phyloP scores from a whole-genome alignment of 805 yeast species.

The Wickerhamomyces chambardii region DNA sequence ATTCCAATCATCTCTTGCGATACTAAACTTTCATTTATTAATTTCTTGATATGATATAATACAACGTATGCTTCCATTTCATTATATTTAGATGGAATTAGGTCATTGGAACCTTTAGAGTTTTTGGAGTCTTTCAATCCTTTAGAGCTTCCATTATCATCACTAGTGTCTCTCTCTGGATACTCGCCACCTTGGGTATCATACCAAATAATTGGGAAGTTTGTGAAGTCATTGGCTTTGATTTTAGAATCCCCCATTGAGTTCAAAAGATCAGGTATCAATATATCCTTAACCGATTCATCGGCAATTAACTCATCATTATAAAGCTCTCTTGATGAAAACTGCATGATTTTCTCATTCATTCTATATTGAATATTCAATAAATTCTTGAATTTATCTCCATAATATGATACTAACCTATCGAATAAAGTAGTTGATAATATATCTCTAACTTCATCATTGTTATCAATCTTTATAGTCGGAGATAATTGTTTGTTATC shows the following conservation, averaged over 20 bases:
- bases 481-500: conserved; percentile 93
- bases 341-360: conserved; percentile 72
- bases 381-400: conserved; percentile 41
- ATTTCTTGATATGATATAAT: conserved; percentile 39
- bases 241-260: conserved; percentile 10
- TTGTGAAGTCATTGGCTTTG: conserved; percentile 44
- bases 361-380: conserved; percentile 81
- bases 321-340: conserved; percentile 64
- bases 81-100: conserved; percentile 56
- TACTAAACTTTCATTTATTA: conserved; percentile 43
- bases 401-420: conserved; percentile 46
- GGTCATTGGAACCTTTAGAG: conserved; percentile 4
- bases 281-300: conserved; percentile 40
- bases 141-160: conserved; percentile 4
- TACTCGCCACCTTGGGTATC: conserved; percentile 91
- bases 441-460: conserved; percentile 28
- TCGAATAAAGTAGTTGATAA: conserved; percentile 75
- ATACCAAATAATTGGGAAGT: conserved; percentile 61
- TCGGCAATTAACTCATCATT: conserved; percentile 54
- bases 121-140: too few relatives aligned
- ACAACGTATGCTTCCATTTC: conserved; percentile 69
- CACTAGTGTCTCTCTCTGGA: conserved; percentile 45
- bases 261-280: conserved; percentile 45
- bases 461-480: conserved; percentile 55
- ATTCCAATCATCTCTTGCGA: conserved; percentile 58